Percentiles rank a stretch among this genome's conserved stretches.
Evolutionary conservation across 352 stramenopile genomes (phyloP).

Genomic region (Globisporangium heterothallicum): DNA sequence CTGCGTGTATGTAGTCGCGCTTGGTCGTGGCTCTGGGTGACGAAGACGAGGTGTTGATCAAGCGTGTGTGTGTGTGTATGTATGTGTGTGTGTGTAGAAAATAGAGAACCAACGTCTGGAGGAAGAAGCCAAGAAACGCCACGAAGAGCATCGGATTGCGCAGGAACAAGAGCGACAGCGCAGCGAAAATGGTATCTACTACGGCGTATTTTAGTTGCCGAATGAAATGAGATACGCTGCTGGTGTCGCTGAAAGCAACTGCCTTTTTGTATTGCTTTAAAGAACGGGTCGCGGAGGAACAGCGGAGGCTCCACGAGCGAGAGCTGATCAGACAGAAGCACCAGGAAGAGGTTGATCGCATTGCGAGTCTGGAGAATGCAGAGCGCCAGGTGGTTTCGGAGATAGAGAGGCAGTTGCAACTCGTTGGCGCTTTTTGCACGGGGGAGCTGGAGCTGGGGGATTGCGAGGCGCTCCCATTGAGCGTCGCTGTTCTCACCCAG

Average conservation of each 20-base stretch:
- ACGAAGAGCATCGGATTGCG: constrained; percentile 34
- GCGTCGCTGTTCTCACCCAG: constrained; percentile 19
- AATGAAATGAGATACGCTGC: not conserved
- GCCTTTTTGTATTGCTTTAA: not conserved
- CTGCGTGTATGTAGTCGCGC: constrained; percentile 37
- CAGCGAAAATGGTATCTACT: constrained; percentile 34
- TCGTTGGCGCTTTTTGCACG: constrained; percentile 45
- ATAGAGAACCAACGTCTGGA: constrained; percentile 65
- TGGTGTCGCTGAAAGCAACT: not conserved
- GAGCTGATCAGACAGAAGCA: constrained; percentile 21
- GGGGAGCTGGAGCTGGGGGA: constrained; percentile 23
- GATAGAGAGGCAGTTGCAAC: constrained; percentile 42
- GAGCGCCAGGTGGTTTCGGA: constrained; percentile 24
- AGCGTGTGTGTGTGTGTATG: constrained; percentile 2
- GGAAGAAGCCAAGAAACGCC: constrained; percentile 37
- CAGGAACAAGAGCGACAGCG: constrained; percentile 42
- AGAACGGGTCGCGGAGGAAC: constrained; percentile 39
- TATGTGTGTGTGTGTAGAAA: constrained; percentile 35
- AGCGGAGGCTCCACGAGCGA: constrained; percentile 24
- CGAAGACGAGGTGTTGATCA: not conserved
- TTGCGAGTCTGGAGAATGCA: constrained; percentile 33
- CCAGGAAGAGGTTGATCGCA: constrained; percentile 28
- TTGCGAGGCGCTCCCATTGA: constrained; percentile 17
- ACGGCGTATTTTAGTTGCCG: no score
- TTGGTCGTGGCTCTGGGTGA: no score